Base-by-base conservation (phyloP, 129 eudicot species). In the Helianthus tuberosus region DNA sequence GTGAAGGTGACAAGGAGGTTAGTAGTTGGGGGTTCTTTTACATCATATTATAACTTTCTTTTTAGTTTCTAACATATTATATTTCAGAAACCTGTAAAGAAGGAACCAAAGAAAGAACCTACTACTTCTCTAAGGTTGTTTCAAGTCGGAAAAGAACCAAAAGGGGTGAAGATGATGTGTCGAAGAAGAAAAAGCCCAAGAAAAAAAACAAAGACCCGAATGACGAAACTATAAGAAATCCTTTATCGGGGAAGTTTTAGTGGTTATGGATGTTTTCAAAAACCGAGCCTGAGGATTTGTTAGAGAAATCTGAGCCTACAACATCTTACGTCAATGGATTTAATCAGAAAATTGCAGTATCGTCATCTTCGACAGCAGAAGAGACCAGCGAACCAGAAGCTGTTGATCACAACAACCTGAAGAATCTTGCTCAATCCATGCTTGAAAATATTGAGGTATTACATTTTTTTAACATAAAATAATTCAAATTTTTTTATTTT, bases 211-310 rank as follows among this genome's bases (percentile, higher is more conserved):
- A n/a, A n/a, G n/a, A n/a, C n/a, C n/a, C n/a, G 12, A 77, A 54
- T 64, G 88, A 75, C 32, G 67, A 69, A 51, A 11, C 49, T 46
- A 67, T 23, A 13, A 82, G 15, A 51, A 84, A 74, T 60, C 60
- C 75, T 81, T 46, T 82, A 32, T 71, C 91, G 3, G 93, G 94
- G 10, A 91, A 84, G 84, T 84, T 95, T 51, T 94, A 80, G 36
- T 95, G 99, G 99, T 73, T 91, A 48, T 87, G 89, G 97, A 95
- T 85, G 85, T 76, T 89, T 43, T 93, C 94, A 38, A 71, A 86
- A 68, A 73, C 66, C 15, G 82, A 66, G 3, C 69, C 74, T 0
- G 97, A 85, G 69, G 96, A 85, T 43, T 81, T 80, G 5, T 79
- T 84, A 12, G 91, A 84, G 13, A 68, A 39, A 6, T 64, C 69